These are phyloP conservation scores for Nicotiana rustica DNA, from an alignment of 305 asterid genomes.

Conservation along the genomic window DNA sequence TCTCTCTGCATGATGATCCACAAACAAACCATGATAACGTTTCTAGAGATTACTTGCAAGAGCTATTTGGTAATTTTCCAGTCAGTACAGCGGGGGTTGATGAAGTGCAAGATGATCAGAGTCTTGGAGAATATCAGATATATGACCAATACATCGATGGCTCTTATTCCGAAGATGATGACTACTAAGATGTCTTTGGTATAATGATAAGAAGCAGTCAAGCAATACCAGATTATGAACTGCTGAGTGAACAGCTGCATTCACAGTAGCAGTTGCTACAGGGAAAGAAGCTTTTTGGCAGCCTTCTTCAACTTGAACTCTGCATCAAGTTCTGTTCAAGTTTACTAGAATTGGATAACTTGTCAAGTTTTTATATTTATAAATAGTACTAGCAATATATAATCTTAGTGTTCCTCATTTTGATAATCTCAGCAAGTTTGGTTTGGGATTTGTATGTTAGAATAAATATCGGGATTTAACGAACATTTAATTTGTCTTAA, in stretches of 20 bases:
- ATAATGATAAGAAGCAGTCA: too few species aligned
- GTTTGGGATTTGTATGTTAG: neutral
- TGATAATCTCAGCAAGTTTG: neutral
- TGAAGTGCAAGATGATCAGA: constrained; percentile 52
- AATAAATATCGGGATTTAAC: neutral
- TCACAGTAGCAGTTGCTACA: too few species aligned
- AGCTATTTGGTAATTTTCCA: constrained; percentile 85
- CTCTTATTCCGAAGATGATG: constrained; percentile 67
- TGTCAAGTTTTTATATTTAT: too few species aligned
- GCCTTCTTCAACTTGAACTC: too few species aligned
- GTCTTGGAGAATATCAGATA: constrained; percentile 72
- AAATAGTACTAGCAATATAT: too few species aligned
- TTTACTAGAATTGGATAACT: too few species aligned
- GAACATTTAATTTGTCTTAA: neutral
- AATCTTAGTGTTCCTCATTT: too few species aligned
- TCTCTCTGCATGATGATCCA: constrained; percentile 52
- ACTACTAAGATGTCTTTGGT: constrained; percentile 42
- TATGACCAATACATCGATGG: constrained; percentile 75
- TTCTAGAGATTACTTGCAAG: constrained; percentile 80
- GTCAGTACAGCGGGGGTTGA: constrained; percentile 51
- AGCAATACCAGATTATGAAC: too few species aligned
- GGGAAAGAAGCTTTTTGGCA: too few species aligned
- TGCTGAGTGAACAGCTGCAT: too few species aligned
- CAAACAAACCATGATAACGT: constrained; percentile 64
- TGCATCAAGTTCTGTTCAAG: too few species aligned